Base-by-base conservation (phyloP, 179 eudicot species). In the Drosera spatulata region DNA sequence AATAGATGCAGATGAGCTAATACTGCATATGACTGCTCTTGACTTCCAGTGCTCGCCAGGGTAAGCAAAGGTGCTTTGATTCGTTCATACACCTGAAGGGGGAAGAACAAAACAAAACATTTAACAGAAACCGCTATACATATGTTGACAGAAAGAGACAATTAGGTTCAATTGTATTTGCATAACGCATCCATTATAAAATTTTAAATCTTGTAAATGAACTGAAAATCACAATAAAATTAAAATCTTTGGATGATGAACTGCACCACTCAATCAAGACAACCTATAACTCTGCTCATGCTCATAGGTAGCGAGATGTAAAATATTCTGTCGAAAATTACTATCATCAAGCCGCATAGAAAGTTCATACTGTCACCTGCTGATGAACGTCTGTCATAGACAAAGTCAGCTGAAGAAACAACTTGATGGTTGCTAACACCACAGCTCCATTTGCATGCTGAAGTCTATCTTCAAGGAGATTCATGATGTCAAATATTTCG, bases 391-490 rank as follows among this genome's bases (percentile, higher is more conserved):
- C 99, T 14, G 90, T 83, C 99, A 93, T 93, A 62, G 95, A 86
- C 66, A 93, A 63, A 10, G 99, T 93, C 81, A 93, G 64, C 58
- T 90, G 99, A 71, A 93, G 78, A 73, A 93, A 93, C 72, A 93
- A 57, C 84, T 93, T 93, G 66, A 83, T 80, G 55, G 97, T 93
- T 56, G 99, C 94, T 71, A 93, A 77, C 57, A 93, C 99, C 74
- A 93, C 96, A 12, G 99, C 99, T 70, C 99, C 82, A 73, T 93
- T 93, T 60, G 99, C 99, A 83, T 93, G 99, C 77, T 93, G 99
- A 79, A 93, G 97, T 71, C 99, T 84, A 72, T 90, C 99, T 73
- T 93, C 99, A 8, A 93, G 95, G 76, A 93, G 95, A 82, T 90
- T 86, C 99, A 93, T 93, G 55, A 93, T 86, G 85, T 93, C 94